phyloP scores from a whole-genome alignment of 768 basidiomycete genomes.

The Boletus rubropictus region DNA sequence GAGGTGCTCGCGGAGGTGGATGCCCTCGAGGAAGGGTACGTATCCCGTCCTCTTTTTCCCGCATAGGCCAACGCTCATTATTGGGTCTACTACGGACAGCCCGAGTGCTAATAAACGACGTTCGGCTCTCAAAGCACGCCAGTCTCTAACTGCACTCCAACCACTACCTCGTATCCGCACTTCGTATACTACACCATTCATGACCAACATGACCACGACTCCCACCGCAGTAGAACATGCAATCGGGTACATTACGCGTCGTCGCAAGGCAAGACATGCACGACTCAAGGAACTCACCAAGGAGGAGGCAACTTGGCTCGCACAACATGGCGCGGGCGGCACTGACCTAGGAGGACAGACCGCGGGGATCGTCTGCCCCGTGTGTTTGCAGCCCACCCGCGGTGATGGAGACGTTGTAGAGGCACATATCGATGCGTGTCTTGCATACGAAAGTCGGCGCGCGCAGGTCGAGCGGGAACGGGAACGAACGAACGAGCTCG shows the following conservation, averaged over 20 bases:
- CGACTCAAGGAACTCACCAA: slow-evolving; percentile 62
- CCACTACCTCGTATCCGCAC: slow-evolving; percentile 23
- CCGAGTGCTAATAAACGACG: slow-evolving; percentile 28
- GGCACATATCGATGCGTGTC: slow-evolving; percentile 78
- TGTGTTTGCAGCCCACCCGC: slow-evolving; percentile 51
- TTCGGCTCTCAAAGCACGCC: slow-evolving; percentile 42
- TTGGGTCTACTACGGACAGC: slow-evolving; percentile 24
- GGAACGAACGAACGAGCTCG: slow-evolving; percentile 23
- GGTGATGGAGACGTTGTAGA: slow-evolving; percentile 72
- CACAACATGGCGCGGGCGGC: slow-evolving; percentile 17
- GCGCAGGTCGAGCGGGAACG: slow-evolving; percentile 32
- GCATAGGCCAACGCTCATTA: slow-evolving; percentile 25
- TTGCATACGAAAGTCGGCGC: slow-evolving; percentile 49
- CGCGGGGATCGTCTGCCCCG: slow-evolving; percentile 57
- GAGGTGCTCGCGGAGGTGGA: slow-evolving; percentile 47
- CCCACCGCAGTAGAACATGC: slow-evolving; percentile 42
- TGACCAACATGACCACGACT: slow-evolving; percentile 20
- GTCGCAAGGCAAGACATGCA: slow-evolving; percentile 62
- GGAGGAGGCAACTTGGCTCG: slow-evolving; percentile 44
- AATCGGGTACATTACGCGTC: slow-evolving; percentile 58
- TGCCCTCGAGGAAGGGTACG: slow-evolving; percentile 52
- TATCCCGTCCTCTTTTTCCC: slow-evolving; percentile 5
- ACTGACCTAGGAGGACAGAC: slow-evolving; percentile 34
- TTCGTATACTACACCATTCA: slow-evolving; percentile 12
- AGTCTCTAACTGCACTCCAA: slow-evolving; percentile 30